phyloP scores from a whole-genome alignment of 192 early-diverging fungal species.

The Linnemannia exigua region DNA sequence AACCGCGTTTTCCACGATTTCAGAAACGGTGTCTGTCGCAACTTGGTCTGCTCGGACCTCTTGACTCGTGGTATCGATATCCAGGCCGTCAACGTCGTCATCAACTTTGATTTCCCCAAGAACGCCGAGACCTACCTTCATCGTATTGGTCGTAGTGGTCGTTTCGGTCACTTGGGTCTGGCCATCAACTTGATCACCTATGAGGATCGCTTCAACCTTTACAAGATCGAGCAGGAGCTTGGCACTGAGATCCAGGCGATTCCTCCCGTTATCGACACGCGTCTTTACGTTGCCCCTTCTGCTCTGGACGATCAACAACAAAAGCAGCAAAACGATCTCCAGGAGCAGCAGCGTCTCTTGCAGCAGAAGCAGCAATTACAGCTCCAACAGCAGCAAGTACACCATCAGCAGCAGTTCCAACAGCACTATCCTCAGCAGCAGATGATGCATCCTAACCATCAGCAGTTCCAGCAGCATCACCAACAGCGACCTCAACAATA shows the following conservation, averaged over 20 bases:
- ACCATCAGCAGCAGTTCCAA: constrained; percentile 36
- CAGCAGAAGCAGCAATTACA: constrained; percentile 55
- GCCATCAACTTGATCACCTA: constrained; percentile 98
- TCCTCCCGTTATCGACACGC: constrained; percentile 94
- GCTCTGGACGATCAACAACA: constrained; percentile 76
- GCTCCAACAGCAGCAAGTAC: constrained; percentile 49
- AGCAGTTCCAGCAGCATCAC: constrained; percentile 20
- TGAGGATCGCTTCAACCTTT: constrained; percentile 96
- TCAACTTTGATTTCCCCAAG: constrained; percentile 99
- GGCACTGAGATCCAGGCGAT: constrained; percentile 98
- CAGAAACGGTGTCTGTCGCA: constrained; percentile 95
- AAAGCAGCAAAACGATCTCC: constrained; percentile 58
- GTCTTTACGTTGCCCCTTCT: constrained; percentile 83
- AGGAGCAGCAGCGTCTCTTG: constrained; percentile 53
- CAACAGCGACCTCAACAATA: constrained; percentile 1
- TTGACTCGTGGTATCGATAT: constrained; percentile 98
- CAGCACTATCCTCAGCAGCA: constrained; percentile 23
- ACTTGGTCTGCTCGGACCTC: constrained; percentile 96
- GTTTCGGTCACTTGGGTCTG: constrained; percentile 94
- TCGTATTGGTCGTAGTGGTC: constrained; percentile 96
- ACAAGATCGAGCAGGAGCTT: constrained; percentile 96
- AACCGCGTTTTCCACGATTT: constrained; percentile 99
- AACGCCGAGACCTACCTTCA: constrained; percentile 98
- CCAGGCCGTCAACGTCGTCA: constrained; percentile 98
- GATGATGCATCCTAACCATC: constrained; percentile 9